Conservation (phyloP, 495 filamentous ascomycete species). For the Emericellopsis terricola region DNA sequence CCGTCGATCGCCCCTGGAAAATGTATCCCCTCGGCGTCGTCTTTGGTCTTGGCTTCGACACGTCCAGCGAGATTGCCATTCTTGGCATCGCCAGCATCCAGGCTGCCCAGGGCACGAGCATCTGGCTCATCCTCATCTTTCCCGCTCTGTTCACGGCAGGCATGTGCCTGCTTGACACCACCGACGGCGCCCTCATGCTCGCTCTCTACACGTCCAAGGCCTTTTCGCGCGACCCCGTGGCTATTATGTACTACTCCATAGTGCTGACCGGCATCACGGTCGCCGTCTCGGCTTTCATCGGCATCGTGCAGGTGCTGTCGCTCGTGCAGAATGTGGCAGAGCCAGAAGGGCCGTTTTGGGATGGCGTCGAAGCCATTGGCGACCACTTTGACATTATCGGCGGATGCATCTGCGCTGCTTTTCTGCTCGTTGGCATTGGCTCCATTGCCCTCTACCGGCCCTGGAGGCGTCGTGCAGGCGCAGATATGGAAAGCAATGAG, state of each 20-base stretch:
- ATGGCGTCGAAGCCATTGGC: slow-evolving; percentile 54
- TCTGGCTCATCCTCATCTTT: slow-evolving; percentile 93
- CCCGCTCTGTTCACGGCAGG: slow-evolving; percentile 84
- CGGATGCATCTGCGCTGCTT: slow-evolving; percentile 65
- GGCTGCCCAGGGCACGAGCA: slow-evolving; percentile 63
- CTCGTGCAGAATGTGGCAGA: slow-evolving; percentile 56
- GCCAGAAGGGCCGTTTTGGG: slow-evolving; percentile 67
- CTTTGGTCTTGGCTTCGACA: slow-evolving; percentile 93
- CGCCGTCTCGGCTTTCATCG: slow-evolving; percentile 72
- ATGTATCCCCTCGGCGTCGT: slow-evolving; percentile 86
- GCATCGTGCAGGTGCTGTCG: slow-evolving; percentile 65
- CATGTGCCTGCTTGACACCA: slow-evolving; percentile 83
- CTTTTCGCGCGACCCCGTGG: slow-evolving; percentile 58
- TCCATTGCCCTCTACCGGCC: slow-evolving; percentile 59
- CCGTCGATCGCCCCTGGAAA: slow-evolving; percentile 91
- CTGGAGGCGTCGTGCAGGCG: slow-evolving; percentile 50
- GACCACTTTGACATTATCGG: slow-evolving; percentile 82
- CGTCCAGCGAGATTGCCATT: slow-evolving; percentile 82
- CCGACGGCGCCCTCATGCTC: slow-evolving; percentile 90
- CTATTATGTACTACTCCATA: slow-evolving; percentile 87
- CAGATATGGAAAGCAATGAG: too few species aligned
- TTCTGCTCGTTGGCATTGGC: slow-evolving; percentile 53
- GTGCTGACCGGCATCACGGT: slow-evolving; percentile 76
- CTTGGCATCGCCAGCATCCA: slow-evolving; percentile 79
- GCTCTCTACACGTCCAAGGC: slow-evolving; percentile 68